Evolutionary conservation across 1,284 basidiomycete genomes (phyloP).

Genomic region (Sporisorium scitamineum): DNA sequence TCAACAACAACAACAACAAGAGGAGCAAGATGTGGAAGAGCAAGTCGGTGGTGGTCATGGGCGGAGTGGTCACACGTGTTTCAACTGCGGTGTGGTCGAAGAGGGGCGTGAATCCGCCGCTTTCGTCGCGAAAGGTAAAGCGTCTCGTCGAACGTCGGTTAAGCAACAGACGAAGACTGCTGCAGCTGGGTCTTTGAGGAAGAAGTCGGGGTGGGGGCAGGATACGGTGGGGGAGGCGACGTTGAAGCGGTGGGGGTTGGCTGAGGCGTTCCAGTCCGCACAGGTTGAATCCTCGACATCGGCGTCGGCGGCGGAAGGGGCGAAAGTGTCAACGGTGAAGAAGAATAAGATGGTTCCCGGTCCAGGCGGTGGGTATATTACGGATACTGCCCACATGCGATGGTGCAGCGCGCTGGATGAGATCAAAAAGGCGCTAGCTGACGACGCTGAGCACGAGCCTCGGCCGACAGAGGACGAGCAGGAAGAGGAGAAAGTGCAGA

Average conservation of each 20-base stretch:
- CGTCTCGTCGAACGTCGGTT: conserved; percentile 22
- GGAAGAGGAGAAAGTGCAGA: conserved; percentile 15
- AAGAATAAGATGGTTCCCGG: conserved; percentile 60
- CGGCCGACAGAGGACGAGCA: background rate
- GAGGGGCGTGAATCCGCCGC: conserved; percentile 35
- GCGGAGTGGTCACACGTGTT: conserved; percentile 38
- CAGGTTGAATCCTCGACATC: background rate
- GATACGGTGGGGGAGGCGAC: conserved; percentile 32
- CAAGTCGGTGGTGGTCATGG: too few relatives aligned
- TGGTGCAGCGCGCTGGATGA: conserved; percentile 62
- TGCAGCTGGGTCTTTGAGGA: conserved; percentile 19
- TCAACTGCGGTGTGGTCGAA: conserved; percentile 22
- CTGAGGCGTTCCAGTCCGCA: conserved; percentile 37
- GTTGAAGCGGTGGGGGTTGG: conserved; percentile 42
- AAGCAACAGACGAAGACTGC: conserved; percentile 27
- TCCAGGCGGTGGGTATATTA: conserved; percentile 57
- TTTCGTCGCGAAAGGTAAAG: conserved; percentile 45
- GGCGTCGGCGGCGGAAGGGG: background rate
- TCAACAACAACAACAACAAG: background rate
- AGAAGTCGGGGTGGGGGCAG: conserved; percentile 11
- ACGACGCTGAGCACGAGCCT: conserved; percentile 9
- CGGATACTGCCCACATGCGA: conserved; percentile 58
- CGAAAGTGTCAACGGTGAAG: conserved; percentile 11
- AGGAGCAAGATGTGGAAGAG: too few relatives aligned
- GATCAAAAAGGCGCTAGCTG: conserved; percentile 57